Base-by-base conservation (phyloP, 768 basidiomycete species). In the Cubamyces sp. region DNA sequence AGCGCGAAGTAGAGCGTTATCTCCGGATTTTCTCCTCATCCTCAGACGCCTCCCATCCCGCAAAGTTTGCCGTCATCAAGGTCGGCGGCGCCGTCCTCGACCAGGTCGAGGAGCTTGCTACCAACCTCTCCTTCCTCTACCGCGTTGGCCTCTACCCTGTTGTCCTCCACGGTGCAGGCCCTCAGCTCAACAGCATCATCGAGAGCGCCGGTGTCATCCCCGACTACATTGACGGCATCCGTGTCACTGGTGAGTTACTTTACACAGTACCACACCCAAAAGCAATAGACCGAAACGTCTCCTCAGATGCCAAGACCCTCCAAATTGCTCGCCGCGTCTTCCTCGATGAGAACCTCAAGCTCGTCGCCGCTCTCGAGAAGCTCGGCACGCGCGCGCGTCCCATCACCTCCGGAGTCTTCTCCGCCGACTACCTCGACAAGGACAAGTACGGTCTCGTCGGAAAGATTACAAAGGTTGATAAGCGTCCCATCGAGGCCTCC, bases 111-210 rank as follows among this genome's bases (percentile, higher is more conserved):
- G 96, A 98, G 66, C 87, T 99, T 49, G 95, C 96, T 5, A 86
- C 96, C 53, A 96, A 92, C 65, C 82, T 99, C 69, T 96, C 94
- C 76, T 99, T 98, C 81, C 81, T 99, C 61, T 96, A 96, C 77
- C 87, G 95, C 34, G 90, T 99, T 51, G 97, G 97, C 3, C 84
- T 99, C n/a, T 99, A 96, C 78, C 97, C 97, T 0, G 91, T 99
- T 62, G 87, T 99, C 52, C 84, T 99, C 5, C 97, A 99, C 78
- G 97, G 97, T 52, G 96, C 89, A 63, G 96, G 96, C 26, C 96
- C 95, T 21, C 96, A 97, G 73, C 77, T 96, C 66, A 99, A 99
- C 78, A 87, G 88, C 62, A 93, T 97, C 68, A 88, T 99, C 64
- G 94, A 98, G 70, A 77, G 84, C 23, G 96, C 94, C 71, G 97